Evolutionary conservation across 163 green algal genomes (phyloP).

Genomic region (Volvox carteri): DNA sequence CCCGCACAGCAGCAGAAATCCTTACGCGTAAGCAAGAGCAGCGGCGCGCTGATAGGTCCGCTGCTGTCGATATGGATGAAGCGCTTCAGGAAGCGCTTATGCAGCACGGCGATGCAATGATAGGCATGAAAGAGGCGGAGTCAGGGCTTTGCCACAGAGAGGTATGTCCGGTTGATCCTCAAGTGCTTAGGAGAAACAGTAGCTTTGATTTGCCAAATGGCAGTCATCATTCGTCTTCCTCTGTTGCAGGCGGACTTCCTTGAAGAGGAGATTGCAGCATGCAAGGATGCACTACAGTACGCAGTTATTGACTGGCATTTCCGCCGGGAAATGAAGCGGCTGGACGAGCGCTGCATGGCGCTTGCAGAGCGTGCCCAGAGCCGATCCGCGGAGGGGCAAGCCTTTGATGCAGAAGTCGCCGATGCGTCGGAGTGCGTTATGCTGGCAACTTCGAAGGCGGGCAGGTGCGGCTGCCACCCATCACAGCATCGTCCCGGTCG

Average conservation of each 20-base stretch:
- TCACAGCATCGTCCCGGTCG: not conserved
- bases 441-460: slow-evolving; percentile 20
- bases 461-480: not conserved
- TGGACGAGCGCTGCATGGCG: not conserved
- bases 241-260: slow-evolving; percentile 33
- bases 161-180: too few relatives aligned
- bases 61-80: not conserved
- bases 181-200: too few relatives aligned
- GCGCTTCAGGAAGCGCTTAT: not conserved
- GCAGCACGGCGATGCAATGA: slow-evolving; percentile 41
- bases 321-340: slow-evolving; percentile 16
- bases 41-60: slow-evolving; percentile 2
- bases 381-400: not conserved
- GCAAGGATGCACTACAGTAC: slow-evolving; percentile 41
- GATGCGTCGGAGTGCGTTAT: slow-evolving; percentile 22
- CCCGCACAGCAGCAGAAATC: slow-evolving; percentile 26
- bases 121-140: slow-evolving; percentile 40
- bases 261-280: slow-evolving; percentile 29
- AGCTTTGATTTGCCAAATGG: too few relatives aligned
- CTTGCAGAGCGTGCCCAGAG: slow-evolving; percentile 13
- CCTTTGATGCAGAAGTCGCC: not conserved
- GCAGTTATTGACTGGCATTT: slow-evolving; percentile 12
- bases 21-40: slow-evolving; percentile 44
- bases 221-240: not conserved
- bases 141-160: slow-evolving; percentile 1